Evolutionary conservation across 1,284 basidiomycete genomes (phyloP).

Genomic region (Sporisorium graminicola): DNA sequence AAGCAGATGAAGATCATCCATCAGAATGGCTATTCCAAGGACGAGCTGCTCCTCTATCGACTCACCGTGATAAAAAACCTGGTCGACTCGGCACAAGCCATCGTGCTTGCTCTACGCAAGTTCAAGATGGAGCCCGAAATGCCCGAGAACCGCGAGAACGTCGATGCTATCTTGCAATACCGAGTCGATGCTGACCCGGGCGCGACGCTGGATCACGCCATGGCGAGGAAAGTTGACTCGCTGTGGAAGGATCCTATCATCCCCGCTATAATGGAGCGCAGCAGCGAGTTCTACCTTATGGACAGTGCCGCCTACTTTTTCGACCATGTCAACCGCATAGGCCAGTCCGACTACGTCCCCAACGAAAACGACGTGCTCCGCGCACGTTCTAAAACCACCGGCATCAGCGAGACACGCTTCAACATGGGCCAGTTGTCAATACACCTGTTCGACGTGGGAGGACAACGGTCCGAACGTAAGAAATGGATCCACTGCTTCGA

Average conservation of each 20-base stretch:
- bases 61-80: constrained; percentile 75
- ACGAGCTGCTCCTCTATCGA: constrained; percentile 84
- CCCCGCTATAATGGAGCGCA: constrained; percentile 84
- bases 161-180: constrained; percentile 73
- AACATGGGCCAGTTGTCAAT: constrained; percentile 71
- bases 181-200: constrained; percentile 65
- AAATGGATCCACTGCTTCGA: constrained; percentile 70
- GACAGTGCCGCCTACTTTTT: constrained; percentile 96
- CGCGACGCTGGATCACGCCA: constrained; percentile 70
- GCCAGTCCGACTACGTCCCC: constrained; percentile 82
- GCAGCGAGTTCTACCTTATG: constrained; percentile 94
- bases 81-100: constrained; percentile 80
- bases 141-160: constrained; percentile 76
- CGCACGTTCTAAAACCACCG: constrained; percentile 89
- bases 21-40: constrained; percentile 86
- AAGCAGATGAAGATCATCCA: constrained; percentile 99
- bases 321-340: constrained; percentile 84
- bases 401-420: constrained; percentile 86
- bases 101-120: constrained; percentile 90
- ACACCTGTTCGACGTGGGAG: constrained; percentile 67
- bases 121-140: constrained; percentile 85
- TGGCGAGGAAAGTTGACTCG: constrained; percentile 81
- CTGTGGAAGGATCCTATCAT: constrained; percentile 94
- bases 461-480: constrained; percentile 65
- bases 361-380: constrained; percentile 89